These are phyloP conservation scores for Aspergillus candidus DNA, from an alignment of 2,329 filamentous ascomycete species.

Conservation along the genomic window DNA sequence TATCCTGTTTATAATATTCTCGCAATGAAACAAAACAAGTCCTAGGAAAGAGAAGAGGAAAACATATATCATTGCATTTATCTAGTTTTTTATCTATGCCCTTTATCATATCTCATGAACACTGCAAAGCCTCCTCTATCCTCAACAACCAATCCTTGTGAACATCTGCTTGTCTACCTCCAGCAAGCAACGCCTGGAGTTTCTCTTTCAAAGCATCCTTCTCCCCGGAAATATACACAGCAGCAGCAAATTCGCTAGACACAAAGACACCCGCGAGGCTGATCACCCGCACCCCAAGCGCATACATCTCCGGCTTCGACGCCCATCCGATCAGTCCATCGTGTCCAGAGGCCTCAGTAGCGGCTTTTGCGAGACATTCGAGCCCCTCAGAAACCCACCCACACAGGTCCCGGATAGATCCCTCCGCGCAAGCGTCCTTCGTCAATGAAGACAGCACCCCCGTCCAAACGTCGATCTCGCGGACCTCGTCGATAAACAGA, in stretches of 20 bases:
- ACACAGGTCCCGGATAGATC: slow-evolving; percentile 9
- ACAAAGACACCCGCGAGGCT: slow-evolving; percentile 31
- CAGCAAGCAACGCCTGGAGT: slow-evolving; percentile 20
- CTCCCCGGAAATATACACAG: slow-evolving; percentile 13
- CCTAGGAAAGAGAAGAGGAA: too few species aligned
- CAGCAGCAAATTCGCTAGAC: slow-evolving; percentile 14
- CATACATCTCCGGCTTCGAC: slow-evolving; percentile 61
- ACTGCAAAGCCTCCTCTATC: slow-evolving; percentile 21
- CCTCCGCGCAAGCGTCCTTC: slow-evolving; percentile 11
- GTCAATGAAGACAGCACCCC: slow-evolving; percentile 40
- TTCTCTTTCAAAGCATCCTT: slow-evolving; percentile 14
- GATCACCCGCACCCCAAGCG: slow-evolving; percentile 36
- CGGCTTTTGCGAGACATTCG: slow-evolving; percentile 19
- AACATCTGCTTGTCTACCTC: slow-evolving; percentile 20
- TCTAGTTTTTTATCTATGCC: slow-evolving; percentile 21
- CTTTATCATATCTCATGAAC: slow-evolving; percentile 4
- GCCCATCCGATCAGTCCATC: slow-evolving; percentile 70
- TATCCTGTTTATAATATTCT: too few species aligned
- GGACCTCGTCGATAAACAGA: slow-evolving; percentile 77
- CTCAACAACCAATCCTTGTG: slow-evolving; percentile 30
- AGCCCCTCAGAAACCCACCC: slow-evolving; percentile 32
- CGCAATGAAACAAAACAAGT: too few species aligned
- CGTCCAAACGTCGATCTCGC: slow-evolving; percentile 67
- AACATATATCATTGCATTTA: neutral
- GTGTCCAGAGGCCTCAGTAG: slow-evolving; percentile 27